Evolutionary conservation across 805 yeast species (phyloP).

Genomic region (Candida succiphila): DNA sequence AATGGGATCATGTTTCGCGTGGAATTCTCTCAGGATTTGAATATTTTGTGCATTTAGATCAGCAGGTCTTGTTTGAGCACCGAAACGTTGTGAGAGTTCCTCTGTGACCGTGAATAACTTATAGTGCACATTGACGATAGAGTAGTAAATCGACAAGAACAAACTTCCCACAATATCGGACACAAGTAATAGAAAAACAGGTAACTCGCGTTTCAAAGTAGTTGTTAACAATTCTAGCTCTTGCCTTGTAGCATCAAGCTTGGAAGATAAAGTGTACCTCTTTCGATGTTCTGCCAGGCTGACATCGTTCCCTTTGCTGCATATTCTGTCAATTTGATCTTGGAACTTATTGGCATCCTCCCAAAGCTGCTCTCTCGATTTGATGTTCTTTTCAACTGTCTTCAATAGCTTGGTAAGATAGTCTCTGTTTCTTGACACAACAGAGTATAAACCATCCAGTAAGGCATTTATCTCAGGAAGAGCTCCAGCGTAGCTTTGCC

Average conservation of each 20-base stretch:
- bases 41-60: background rate
- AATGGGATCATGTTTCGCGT: slow-evolving; percentile 3
- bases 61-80: too few species aligned
- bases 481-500: background rate
- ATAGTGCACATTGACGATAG: too few species aligned
- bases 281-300: slow-evolving; percentile 29
- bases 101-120: slow-evolving; percentile 10
- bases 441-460: slow-evolving; percentile 8
- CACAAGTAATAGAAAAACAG: slow-evolving; percentile 28
- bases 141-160: slow-evolving; percentile 25
- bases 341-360: slow-evolving; percentile 13
- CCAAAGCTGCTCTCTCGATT: slow-evolving; percentile 6
- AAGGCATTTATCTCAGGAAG: slow-evolving; percentile 6
- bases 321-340: slow-evolving; percentile 16
- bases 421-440: slow-evolving; percentile 1
- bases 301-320: slow-evolving; percentile 10
- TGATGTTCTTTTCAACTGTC: slow-evolving; percentile 4
- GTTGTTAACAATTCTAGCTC: slow-evolving; percentile 29
- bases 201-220: slow-evolving; percentile 35
- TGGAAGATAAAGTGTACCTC: slow-evolving; percentile 20
- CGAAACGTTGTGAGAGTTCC: too few species aligned
- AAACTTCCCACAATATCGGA: slow-evolving; percentile 22
- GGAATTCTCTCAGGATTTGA: slow-evolving; percentile 1
- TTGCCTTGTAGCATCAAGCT: slow-evolving; percentile 19
- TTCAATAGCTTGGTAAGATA: background rate